Evolutionary conservation across 2,329 filamentous ascomycete genomes (phyloP), one percentile per base, ranked within the genome.

Genomic region (Teratosphaeria viscida): DNA sequence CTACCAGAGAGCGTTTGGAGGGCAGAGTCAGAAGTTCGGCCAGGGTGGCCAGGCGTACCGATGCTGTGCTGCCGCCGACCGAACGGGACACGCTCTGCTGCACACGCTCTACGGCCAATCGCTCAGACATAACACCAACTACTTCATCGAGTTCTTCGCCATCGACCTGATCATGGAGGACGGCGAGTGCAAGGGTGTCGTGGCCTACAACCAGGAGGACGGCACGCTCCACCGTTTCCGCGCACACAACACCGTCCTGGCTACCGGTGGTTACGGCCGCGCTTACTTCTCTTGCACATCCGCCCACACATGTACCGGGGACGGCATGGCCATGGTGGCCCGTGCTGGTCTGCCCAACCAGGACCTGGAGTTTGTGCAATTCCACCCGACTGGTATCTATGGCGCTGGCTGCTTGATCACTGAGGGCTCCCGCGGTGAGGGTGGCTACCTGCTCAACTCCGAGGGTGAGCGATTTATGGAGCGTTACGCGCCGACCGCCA

Each of bases 391-490:
- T 67, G 92, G 92, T 85, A 97, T 99, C 79, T 99, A 99, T 77
- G 94, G 94, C 72, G 94, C 92, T 71, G 92, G 92, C 67, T 95
- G 92, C 78, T 81, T 99, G 82, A 99, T 99, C 73, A 97, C 94
- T 12, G 92, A 99, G 79, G 92, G 92, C 70, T 90, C 92, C 68
- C 90, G 94, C 82, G 94, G 94, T 81, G 94, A 97, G 82, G 92
- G 92, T 82, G 92, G 92, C 72, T 97, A 96, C 76, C 85, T 99
- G 57, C 84, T 97, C 67, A 99, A 99, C 85, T 91, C 89, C 5
- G 89, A 97, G 82, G 92, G 92, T 80, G 94, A 97, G 81, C 89
- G 92, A 71, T 99, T 99, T 80, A 99, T 99, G 92, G 92, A 97
- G 80, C 87, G 92, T 73, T 99, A 99, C 74, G 92, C 92, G 52